Percentiles rank a stretch among this genome's conserved stretches.
These are phyloP conservation scores for Fibroporia radiculosa DNA, from an alignment of 768 basidiomycete genomes.

Conservation along the genomic window DNA sequence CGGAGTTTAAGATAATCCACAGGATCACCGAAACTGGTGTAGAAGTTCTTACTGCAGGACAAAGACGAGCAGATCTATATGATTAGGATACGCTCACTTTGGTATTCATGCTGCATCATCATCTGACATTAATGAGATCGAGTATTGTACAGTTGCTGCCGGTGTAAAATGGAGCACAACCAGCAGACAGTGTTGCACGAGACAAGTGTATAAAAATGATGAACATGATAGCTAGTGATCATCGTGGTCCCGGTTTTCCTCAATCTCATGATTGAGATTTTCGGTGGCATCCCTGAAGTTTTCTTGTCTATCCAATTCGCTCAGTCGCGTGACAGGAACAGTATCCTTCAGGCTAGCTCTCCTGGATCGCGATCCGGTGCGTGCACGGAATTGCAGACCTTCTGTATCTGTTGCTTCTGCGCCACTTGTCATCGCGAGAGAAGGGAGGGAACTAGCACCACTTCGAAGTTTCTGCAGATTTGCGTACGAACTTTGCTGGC, in stretches of 20 bases:
- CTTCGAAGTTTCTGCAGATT: slow-evolving; percentile 52
- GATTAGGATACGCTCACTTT: background rate
- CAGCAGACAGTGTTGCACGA: too few relatives aligned
- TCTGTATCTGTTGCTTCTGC: slow-evolving; percentile 27
- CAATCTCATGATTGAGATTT: slow-evolving; percentile 59
- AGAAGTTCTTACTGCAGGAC: slow-evolving; percentile 73
- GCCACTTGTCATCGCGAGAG: slow-evolving; percentile 6
- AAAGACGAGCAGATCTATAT: slow-evolving; percentile 24
- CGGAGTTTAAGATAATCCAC: slow-evolving; percentile 13
- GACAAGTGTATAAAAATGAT: too few relatives aligned
- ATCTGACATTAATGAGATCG: too few relatives aligned
- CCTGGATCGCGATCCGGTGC: slow-evolving; percentile 33
- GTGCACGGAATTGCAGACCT: slow-evolving; percentile 32
- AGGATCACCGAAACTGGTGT: slow-evolving; percentile 90
- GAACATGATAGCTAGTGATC: background rate
- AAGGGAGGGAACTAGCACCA: slow-evolving; percentile 42
- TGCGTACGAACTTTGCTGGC: slow-evolving; percentile 42
- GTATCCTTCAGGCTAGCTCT: slow-evolving; percentile 58
- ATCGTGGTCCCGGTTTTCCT: slow-evolving; percentile 24
- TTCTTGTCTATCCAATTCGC: slow-evolving; percentile 47
- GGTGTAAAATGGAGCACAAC: background rate
- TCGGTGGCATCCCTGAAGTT: slow-evolving; percentile 58
- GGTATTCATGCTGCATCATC: background rate
- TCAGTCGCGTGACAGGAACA: slow-evolving; percentile 57
- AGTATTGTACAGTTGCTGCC: background rate